Conservation (phyloP, 331 rosid genomes). For the Malus hybrid region DNA sequence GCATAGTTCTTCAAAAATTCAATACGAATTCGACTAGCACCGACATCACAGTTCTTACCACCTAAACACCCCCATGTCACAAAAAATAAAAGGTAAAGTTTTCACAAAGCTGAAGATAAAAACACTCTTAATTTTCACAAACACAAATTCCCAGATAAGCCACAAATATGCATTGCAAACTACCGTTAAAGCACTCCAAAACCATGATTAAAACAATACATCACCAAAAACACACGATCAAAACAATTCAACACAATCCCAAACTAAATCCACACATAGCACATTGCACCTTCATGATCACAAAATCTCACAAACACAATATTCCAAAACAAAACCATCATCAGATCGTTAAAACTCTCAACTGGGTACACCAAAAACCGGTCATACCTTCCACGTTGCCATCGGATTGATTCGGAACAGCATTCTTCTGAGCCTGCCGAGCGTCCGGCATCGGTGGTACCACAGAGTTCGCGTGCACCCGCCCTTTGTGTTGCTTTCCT, state of each 20-base stretch:
- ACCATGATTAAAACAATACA: background rate
- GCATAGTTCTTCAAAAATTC: background rate
- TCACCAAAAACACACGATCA: background rate
- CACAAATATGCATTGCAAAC: slow-evolving; percentile 27
- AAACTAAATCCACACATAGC: slow-evolving; percentile 6
- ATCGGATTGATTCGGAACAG: slow-evolving; percentile 56
- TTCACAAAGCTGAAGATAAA: background rate
- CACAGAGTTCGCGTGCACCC: slow-evolving; percentile 25
- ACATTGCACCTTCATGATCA: slow-evolving; percentile 26
- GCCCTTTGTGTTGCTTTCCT: background rate
- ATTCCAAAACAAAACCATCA: background rate
- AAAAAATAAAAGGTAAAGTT: background rate
- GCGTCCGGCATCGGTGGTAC: slow-evolving; percentile 87
- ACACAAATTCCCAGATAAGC: slow-evolving; percentile 1
- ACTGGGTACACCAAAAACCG: slow-evolving; percentile 7
- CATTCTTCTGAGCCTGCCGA: slow-evolving; percentile 65
- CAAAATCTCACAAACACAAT: slow-evolving; percentile 1
- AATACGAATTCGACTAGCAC: background rate
- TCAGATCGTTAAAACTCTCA: slow-evolving; percentile 30
- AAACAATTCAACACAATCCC: slow-evolving; percentile 13
- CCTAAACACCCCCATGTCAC: background rate
- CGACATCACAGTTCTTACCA: background rate
- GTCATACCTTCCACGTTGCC: slow-evolving; percentile 63
- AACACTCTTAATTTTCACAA: background rate
- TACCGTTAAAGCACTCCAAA: slow-evolving; percentile 21